Base-by-base conservation (phyloP, 176 grass and related monocot species). In the Eremochloa ophiuroides region DNA sequence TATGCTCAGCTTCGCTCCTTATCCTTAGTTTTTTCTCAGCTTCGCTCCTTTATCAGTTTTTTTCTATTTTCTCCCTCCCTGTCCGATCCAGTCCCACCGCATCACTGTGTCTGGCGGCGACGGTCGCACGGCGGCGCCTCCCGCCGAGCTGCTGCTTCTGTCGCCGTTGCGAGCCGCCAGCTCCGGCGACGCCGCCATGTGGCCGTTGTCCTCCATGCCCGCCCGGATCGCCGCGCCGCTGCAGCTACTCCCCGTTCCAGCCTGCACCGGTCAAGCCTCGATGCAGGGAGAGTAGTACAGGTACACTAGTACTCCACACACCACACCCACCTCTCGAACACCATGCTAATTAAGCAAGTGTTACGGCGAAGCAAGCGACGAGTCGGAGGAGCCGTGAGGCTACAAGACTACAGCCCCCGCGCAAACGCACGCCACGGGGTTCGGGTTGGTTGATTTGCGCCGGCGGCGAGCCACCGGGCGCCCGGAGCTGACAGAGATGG, bases 161-260 rank as follows among this genome's bases (percentile, higher is more conserved):
- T 67, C 75, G 41, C 37, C 65, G 18, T 58, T 69, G 66, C 46
- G 28, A 7, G 51, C 6, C 16, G 29, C 44, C 48, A 41, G 69
- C 37, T 59, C 81, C 62, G 41, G 25, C 53, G 73, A n/a, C 65
- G 76, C 22, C 65, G 53, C 73, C 74, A 77, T 79, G 60, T 86
- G 62, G 51, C 89, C 89, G 82, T 97, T 94, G 94, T 97, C 94
- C 53, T 91, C 94, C 94, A 97, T 97, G 25, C 28, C 53, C 33
- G 20, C 42, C 62, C 59, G 20, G 73, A 56, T n/a, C n/a, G n/a
- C n/a, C n/a, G n/a, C n/a, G n/a, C 66, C 22, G 11, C 35, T 27
- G 30, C 39, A 23, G 47, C 62, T 41, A 62, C 41, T 18, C 62
- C 30, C 62, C 13, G 4, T 43, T 23, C 42, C 31, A 51, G 38